Percentiles rank a stretch among this genome's conserved stretches.
Conservation (phyloP, 2,329 filamentous ascomycete genomes). For the Ascomycota sp. region DNA sequence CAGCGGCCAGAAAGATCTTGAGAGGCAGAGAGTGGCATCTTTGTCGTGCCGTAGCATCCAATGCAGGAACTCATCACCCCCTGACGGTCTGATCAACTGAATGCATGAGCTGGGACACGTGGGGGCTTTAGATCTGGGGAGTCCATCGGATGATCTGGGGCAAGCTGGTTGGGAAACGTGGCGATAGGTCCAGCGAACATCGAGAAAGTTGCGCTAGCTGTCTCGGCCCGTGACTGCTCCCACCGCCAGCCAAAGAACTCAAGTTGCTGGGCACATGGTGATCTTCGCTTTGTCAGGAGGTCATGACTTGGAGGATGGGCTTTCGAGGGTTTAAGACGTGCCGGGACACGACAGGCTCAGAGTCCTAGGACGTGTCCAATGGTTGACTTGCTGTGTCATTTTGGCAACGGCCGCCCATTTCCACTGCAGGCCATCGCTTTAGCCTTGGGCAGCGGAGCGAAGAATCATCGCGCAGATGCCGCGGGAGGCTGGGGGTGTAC, state of each 20-base stretch:
- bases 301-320: too few species aligned
- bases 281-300: too few species aligned
- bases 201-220: background rate
- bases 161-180: background rate
- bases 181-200: background rate
- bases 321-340: too few species aligned
- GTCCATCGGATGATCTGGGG: slow-evolving; percentile 1
- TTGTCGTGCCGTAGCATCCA: background rate
- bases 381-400: too few species aligned
- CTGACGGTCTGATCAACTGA: slow-evolving; percentile 4
- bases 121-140: slow-evolving; percentile 1
- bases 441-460: too few species aligned
- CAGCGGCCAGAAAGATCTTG: background rate
- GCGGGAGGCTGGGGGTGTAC: too few species aligned
- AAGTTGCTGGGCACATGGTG: too few species aligned
- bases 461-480: too few species aligned
- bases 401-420: too few species aligned
- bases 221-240: background rate
- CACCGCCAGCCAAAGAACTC: background rate
- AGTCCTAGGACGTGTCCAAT: too few species aligned
- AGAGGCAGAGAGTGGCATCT: background rate
- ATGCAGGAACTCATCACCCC: slow-evolving; percentile 2
- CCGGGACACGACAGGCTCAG: too few species aligned
- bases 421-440: too few species aligned
- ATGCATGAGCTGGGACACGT: slow-evolving; percentile 1